Base-by-base conservation (phyloP, 352 stramenopile species). In the Phytophthora citricola region DNA sequence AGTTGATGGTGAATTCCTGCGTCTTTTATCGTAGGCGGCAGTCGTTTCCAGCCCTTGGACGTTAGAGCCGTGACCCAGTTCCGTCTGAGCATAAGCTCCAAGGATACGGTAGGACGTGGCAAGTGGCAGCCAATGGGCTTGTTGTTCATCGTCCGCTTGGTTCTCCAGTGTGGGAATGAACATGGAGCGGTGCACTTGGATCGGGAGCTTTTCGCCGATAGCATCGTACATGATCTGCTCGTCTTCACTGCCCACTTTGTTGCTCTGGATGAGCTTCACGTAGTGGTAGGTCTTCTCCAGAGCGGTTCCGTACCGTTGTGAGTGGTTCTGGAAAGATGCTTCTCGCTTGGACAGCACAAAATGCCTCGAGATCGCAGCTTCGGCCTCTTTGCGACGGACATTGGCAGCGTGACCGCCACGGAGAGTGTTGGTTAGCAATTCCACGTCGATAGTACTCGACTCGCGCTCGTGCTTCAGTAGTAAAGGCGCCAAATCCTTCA, bases 1-100 rank as follows among this genome's bases (percentile, higher is more conserved):
- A 97, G 73, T 99, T 65, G 54, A 99, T 90, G 29, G 97, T 75
- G 59, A 94, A 99, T 70, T 97, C 91, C 41, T 98, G 83, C 2
- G 67, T 79, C 12, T 83, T 62, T 85, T 83, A 41, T 98, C 67
- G 75, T 97, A 64, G 5, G 45, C 17, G 2, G 57, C 57, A 5
- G 34, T 64, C n/a, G 57, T 64, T 47, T 64, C 57, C 26, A 64
- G 38, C 5, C 57, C 57, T 27, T 64, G 57, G 0, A 64, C 57
- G 27, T 64, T 64, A 2, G 57, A 64, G 4, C 57, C 57, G 11
- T 64, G 57, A 27, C 57, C 45, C 8, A 64, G n/a, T 43, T 64
- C 45, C 24, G 57, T 64, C 12, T 64, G 57, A 32, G 57, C 57
- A 17, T 64, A 64, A 12, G 57, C 57, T 12, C 45, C 45, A 36